Evolutionary conservation across 208 protist genomes (phyloP), one percentile per base, ranked within the genome.

Genomic region (Porcisia deanei): DNA sequence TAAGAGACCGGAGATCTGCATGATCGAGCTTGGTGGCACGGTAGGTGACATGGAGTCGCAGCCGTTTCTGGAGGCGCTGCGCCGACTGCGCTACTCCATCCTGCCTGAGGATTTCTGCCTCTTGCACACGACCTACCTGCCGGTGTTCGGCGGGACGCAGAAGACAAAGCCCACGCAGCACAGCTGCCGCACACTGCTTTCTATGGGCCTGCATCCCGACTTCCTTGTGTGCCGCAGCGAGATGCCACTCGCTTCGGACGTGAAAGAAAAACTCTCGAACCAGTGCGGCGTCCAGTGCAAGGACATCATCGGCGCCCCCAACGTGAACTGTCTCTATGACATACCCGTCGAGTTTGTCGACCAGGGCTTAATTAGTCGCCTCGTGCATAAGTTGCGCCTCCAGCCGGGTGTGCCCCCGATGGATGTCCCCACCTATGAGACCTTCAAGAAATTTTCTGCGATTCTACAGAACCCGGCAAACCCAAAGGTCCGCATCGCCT

Each of bases 121-220:
- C 6, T 80, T 98, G 49, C 93, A 97, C 85, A 95, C 88, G 30
- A 97, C 91, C 34, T 97, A 97, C 79, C 89, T 98, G 18, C 94
- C 94, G 34, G 90, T 94, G 12, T 97, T 98, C 77, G 86, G 91
- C 12, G 98, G 98, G 41, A 98, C 99, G 85, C 98, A 99, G 84
- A 99, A 99, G 92, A 99, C 99, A 55, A 99, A 99, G 91, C 99
- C 99, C 41, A 99, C 99, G 2, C 99, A 99, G 89, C 97, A 99
- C 92, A 96, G 87, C 79, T 98, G 99, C 58, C 92, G 95, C 69
- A 88, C 97, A 58, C 90, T 99, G 37, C 90, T 99, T 52, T 94
- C 97, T 4, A 83, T 99, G 14, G 99, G 99, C 49, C 88, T 99
- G 54, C 91, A 88, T n/a, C 99, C 99, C 25, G 99, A 99, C 79